A percentile compares a stretch with the other conserved stretches of the same genome.
phyloP scores from a whole-genome alignment of 75 land plant genomes.

The Pinus albicaulis region DNA sequence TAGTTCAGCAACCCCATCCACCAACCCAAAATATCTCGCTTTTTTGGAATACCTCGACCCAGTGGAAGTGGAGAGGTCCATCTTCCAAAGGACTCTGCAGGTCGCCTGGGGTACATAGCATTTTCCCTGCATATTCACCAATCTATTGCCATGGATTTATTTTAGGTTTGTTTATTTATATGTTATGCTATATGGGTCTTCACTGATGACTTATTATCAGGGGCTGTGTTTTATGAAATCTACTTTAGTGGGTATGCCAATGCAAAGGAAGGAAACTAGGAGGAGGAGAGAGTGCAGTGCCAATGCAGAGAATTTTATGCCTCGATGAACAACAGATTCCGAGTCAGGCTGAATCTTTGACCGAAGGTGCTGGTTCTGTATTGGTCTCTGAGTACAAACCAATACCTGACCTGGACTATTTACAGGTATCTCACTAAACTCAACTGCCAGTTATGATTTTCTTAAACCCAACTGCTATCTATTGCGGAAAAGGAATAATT shows the following conservation, averaged over 20 bases:
- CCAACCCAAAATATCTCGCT: not conserved
- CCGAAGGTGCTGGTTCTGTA: conserved; percentile 54
- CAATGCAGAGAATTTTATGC: conserved; percentile 36
- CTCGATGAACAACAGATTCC: conserved; percentile 46
- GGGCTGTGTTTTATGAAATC: conserved; percentile 43
- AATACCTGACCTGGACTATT: conserved; percentile 83
- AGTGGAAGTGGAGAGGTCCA: not conserved
- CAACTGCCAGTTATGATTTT: not conserved
- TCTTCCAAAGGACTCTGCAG: not conserved
- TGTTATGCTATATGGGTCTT: conserved; percentile 28
- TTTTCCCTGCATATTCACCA: not conserved
- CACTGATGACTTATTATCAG: conserved; percentile 66
- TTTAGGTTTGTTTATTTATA: not conserved
- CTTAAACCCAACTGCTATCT: not conserved
- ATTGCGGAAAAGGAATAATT: not conserved
- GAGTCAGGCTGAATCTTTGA: conserved; percentile 71
- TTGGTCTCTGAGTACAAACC: conserved; percentile 73
- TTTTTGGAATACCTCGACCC: not conserved
- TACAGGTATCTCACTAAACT: conserved; percentile 57
- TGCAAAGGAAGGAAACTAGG: conserved; percentile 8
- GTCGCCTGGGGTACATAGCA: not conserved
- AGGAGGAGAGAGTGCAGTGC: conserved; percentile 9
- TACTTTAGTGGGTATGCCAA: conserved; percentile 50
- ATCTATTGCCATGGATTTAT: not conserved
- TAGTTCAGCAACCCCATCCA: conserved; percentile 4